A percentile compares a stretch with the other conserved stretches of the same genome.
Conservation (phyloP, 2,329 filamentous ascomycete species). For the Raffaelea albimanens region DNA sequence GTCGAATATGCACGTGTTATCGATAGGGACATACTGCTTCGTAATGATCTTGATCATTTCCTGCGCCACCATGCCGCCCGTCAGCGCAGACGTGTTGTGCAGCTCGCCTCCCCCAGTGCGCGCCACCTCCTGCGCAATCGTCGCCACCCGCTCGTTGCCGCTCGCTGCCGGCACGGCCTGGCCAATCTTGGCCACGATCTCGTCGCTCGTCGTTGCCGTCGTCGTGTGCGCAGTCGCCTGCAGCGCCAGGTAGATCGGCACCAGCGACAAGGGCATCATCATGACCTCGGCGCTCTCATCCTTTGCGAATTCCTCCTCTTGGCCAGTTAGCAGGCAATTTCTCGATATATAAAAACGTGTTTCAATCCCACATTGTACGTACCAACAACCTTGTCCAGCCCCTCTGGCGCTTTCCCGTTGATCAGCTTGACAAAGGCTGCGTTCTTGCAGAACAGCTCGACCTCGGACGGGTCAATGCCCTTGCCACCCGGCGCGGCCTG, state of each 20-base stretch:
- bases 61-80: constrained; percentile 90
- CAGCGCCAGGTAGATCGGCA: constrained; percentile 62
- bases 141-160: constrained; percentile 37
- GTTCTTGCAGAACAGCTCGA: constrained; percentile 92
- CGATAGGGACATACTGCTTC: constrained; percentile 61
- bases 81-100: constrained; percentile 82
- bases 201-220: constrained; percentile 32
- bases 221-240: constrained; percentile 39
- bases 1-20: constrained; percentile 63
- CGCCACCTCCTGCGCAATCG: constrained; percentile 57
- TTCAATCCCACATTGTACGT: constrained; percentile 22
- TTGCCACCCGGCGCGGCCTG: constrained; percentile 39
- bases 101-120: constrained; percentile 77
- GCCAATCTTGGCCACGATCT: constrained; percentile 40
- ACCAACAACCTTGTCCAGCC: constrained; percentile 46
- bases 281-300: constrained; percentile 41
- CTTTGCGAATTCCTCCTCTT: constrained; percentile 45
- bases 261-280: constrained; percentile 46
- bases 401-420: constrained; percentile 36
- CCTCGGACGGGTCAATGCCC: constrained; percentile 57
- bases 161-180: constrained; percentile 34
- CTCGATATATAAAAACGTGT: constrained; percentile 11
- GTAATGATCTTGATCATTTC: constrained; percentile 88
- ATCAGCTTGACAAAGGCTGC: constrained; percentile 88
- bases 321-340: no score